Evolutionary conservation across 106 monocot species (phyloP).

Genomic region (Dioscorea alata): DNA sequence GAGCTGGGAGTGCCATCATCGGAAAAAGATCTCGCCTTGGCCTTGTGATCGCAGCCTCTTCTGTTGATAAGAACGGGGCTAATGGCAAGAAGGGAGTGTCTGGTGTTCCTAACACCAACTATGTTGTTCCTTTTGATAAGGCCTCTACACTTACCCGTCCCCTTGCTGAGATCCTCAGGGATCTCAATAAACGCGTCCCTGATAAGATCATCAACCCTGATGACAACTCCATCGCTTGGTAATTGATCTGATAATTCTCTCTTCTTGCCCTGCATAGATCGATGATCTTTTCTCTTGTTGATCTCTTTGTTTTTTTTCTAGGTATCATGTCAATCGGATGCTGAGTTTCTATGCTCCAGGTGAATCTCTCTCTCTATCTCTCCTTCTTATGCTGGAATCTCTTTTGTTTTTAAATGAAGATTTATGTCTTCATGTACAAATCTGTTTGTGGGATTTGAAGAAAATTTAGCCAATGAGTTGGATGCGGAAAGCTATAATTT

Average conservation of each 20-base stretch:
- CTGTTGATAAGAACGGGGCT: too few relatives aligned
- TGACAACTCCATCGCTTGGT: constrained; percentile 80
- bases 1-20: too few relatives aligned
- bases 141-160: constrained; percentile 45
- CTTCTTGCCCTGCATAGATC: too few relatives aligned
- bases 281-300: neutral
- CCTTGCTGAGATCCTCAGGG: constrained; percentile 75
- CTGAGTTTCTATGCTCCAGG: constrained; percentile 97
- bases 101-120: constrained; percentile 52
- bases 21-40: too few relatives aligned
- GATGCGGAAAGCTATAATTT: too few relatives aligned
- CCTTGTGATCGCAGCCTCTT: too few relatives aligned
- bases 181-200: constrained; percentile 89
- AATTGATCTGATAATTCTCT: neutral
- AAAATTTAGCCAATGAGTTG: too few relatives aligned
- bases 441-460: too few relatives aligned
- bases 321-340: constrained; percentile 90
- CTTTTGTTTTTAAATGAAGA: too few relatives aligned
- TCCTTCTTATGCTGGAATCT: neutral
- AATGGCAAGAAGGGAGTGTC: constrained; percentile 8
- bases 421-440: too few relatives aligned
- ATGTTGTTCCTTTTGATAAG: constrained; percentile 82
- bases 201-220: constrained; percentile 54
- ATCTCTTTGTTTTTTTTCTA: constrained; percentile 13
- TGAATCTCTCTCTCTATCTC: constrained; percentile 3